Base-by-base conservation (phyloP, 2,329 filamentous ascomycete species). In the Volutella citrinella region DNA sequence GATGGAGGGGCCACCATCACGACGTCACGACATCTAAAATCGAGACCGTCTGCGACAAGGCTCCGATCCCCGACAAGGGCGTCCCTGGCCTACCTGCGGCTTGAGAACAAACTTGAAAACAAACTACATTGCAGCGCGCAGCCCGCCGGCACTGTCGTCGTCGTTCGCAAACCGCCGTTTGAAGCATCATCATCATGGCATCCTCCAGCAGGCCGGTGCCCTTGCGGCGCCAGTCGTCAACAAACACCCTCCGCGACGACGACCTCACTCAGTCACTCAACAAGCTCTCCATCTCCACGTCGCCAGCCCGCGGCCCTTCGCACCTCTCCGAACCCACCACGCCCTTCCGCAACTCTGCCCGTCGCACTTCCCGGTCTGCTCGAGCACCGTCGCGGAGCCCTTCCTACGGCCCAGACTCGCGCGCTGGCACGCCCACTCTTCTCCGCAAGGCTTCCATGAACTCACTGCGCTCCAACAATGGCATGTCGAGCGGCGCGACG, bases 381-480 rank as follows among this genome's bases (percentile, higher is more conserved):
- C 47, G 52, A 45, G 55, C 49, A 42, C 64, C 46, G 42, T 68
- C 58, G 48, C 68, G 54, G 54, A 72, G 55, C 63, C 71, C 49
- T 33, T 72, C 54, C 42, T 55, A 51, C 38, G 59, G 63, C 14
- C 57, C 64, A 11, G 63, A 65, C 10, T 69, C 72, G 6, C 62
- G 68, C 34, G 66, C 70, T 5, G 61, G 58, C 14, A 75, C 74
- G 4, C 74, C 75, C 2, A 63, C 66, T 1, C 59, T 80, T 6
- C 56, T 75, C 23, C 68, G 73, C 18, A 80, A 79, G 48, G 66
- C 75, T 3, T 80, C 76, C 4, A 69, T 69, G 45, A 78, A 71
- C 54, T 80, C 76, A 19, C 57, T 80, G 23, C 71, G 67, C 45
- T 77, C 73, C 3, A 61, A 61, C 16, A 70, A 60, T 44, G 68